A percentile compares a stretch with the other conserved stretches of the same genome.
Conservation (phyloP, 73 alveolate genomes). For the Tetrahymena elliotti region DNA sequence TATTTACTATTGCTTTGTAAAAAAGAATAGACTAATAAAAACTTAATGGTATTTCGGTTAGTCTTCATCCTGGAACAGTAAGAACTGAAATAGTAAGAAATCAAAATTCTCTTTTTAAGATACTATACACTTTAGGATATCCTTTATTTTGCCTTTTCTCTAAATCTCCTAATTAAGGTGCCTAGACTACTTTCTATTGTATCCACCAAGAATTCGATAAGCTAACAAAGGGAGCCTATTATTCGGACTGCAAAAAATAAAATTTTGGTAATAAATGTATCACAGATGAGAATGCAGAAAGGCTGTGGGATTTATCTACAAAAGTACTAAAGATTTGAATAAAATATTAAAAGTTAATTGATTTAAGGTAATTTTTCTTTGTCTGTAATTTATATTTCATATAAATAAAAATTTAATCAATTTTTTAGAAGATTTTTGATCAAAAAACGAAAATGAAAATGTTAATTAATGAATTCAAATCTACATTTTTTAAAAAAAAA, state of each 20-base stretch:
- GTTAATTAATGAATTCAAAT: too few species aligned
- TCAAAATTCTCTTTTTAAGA: not conserved
- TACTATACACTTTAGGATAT: not conserved
- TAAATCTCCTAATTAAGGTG: not conserved
- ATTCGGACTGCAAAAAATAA: not conserved
- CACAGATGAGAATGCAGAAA: not conserved
- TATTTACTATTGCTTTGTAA: conserved; percentile 7
- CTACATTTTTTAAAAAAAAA: too few species aligned
- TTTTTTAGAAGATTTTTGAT: too few species aligned
- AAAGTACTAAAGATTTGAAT: not conserved
- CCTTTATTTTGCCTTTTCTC: not conserved
- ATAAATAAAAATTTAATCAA: too few species aligned
- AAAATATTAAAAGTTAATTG: not conserved
- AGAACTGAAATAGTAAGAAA: conserved; percentile 3
- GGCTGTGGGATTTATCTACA: not conserved
- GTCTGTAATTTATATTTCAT: too few species aligned
- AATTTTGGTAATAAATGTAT: not conserved
- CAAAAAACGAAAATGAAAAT: too few species aligned
- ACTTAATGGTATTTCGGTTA: conserved; percentile 1
- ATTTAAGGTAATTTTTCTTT: not conserved
- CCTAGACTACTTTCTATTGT: not conserved
- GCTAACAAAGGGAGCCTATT: not conserved
- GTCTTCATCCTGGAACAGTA: conserved; percentile 36
- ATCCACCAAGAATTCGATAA: not conserved
- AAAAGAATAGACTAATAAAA: conserved; percentile 9